Evolutionary conservation across 495 filamentous ascomycete genomes (phyloP).

Genomic region (Oleoguttula mirabilis): DNA sequence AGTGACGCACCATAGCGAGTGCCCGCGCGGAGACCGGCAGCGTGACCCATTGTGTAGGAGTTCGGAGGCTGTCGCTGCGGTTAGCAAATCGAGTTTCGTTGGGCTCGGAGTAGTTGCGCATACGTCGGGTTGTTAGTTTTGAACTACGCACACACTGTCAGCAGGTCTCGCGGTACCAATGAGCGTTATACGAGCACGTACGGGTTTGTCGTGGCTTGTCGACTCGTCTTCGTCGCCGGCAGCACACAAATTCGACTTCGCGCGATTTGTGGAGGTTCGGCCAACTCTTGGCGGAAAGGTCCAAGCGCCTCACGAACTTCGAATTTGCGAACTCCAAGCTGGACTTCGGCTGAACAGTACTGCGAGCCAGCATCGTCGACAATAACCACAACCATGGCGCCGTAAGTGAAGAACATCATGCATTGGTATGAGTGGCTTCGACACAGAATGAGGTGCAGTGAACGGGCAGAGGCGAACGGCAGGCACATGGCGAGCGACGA

Average conservation of each 20-base stretch:
- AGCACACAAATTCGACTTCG: not conserved
- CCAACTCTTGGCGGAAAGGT: not conserved
- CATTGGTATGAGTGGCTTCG: not conserved
- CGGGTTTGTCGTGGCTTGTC: not conserved
- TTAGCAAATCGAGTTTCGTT: no score
- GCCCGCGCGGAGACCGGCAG: slow-evolving; percentile 84
- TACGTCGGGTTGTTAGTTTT: slow-evolving; percentile 9
- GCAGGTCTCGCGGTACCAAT: no score
- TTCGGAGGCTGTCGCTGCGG: slow-evolving; percentile 11
- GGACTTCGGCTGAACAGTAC: no score
- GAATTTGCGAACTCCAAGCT: slow-evolving; percentile 2
- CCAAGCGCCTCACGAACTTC: not conserved
- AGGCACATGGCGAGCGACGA: no score
- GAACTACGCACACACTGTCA: not conserved
- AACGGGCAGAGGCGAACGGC: no score
- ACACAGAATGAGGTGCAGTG: not conserved
- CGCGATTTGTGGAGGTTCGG: no score
- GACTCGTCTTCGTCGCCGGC: slow-evolving; percentile 2
- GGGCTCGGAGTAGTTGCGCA: not conserved
- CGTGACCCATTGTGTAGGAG: slow-evolving; percentile 73
- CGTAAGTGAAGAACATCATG: slow-evolving; percentile 13
- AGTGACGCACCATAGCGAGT: slow-evolving; percentile 48
- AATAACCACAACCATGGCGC: slow-evolving; percentile 17
- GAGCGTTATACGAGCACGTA: no score
- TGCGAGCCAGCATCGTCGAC: slow-evolving; percentile 13